phyloP scores from a whole-genome alignment of 176 grass and related monocot species.

The Chloris gayana region DNA sequence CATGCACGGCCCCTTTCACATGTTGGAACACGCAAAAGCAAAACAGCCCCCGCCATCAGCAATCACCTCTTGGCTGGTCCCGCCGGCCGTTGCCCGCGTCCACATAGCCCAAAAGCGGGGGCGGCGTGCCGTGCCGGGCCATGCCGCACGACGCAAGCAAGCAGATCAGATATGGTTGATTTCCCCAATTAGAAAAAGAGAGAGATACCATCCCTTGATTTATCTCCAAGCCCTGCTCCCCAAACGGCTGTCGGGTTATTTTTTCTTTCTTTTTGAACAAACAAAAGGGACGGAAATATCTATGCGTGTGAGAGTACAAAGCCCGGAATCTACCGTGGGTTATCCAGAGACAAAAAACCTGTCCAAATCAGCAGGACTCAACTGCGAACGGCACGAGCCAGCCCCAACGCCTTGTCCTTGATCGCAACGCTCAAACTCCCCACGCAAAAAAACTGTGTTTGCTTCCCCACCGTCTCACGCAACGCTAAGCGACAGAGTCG shows the following conservation, averaged over 20 bases:
- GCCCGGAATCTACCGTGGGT: background rate
- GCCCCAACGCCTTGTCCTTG: too few relatives aligned
- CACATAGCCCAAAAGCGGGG: background rate
- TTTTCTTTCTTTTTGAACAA: background rate
- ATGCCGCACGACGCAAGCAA: background rate
- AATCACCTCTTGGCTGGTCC: background rate
- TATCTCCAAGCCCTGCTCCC: background rate
- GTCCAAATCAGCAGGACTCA: background rate
- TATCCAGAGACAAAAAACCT: background rate
- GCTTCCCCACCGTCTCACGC: background rate
- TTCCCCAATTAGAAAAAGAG: too few relatives aligned
- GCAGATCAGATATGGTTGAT: background rate
- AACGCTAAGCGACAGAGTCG: slow-evolving; percentile 9
- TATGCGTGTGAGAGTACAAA: background rate
- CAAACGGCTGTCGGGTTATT: background rate
- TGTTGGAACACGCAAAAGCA: too few relatives aligned
- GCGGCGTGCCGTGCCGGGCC: background rate
- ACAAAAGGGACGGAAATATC: background rate
- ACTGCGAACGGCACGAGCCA: too few relatives aligned
- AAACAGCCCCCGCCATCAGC: too few relatives aligned
- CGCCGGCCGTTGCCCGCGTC: background rate
- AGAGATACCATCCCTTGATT: too few relatives aligned
- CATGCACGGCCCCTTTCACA: too few relatives aligned
- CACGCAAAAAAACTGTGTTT: too few relatives aligned
- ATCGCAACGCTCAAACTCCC: background rate